phyloP scores from a whole-genome alignment of 1,139 yeast species.

The Blastobotrys malaysiensis region DNA sequence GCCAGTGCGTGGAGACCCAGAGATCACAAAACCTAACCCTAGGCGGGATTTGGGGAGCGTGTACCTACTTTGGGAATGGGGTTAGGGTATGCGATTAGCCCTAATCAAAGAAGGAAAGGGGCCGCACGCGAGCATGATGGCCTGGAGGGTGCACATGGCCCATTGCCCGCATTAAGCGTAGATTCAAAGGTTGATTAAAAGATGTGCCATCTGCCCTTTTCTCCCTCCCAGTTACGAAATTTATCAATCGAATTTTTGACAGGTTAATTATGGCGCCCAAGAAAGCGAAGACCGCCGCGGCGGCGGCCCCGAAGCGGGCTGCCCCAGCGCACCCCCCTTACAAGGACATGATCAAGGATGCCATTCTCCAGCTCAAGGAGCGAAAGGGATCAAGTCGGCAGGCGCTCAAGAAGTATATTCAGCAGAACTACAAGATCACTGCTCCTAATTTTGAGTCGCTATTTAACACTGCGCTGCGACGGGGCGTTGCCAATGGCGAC shows the following conservation, averaged over 20 bases:
- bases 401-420: conserved; percentile 69
- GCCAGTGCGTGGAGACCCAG: neutral
- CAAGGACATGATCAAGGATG: conserved; percentile 70
- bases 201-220: neutral
- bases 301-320: neutral
- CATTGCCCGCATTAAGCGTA: neutral
- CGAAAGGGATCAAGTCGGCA: conserved; percentile 80
- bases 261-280: conserved; percentile 1
- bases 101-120: neutral
- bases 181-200: neutral
- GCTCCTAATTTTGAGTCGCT: conserved; percentile 65
- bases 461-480: conserved; percentile 74
- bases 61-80: no score
- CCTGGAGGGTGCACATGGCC: neutral
- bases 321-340: conserved; percentile 4
- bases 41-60: no score
- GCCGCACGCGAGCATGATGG: neutral
- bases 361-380: conserved; percentile 62
- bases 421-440: conserved; percentile 53
- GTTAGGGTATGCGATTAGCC: neutral
- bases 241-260: neutral
- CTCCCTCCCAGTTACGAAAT: neutral
- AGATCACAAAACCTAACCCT: neutral
- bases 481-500: conserved; percentile 72
- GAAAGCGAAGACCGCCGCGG: neutral